Percentiles rank a stretch among this genome's conserved stretches.
phyloP scores from a whole-genome alignment of 225 moss, liverwort and hornwort genomes.

The Antitrichia curtipendula region DNA sequence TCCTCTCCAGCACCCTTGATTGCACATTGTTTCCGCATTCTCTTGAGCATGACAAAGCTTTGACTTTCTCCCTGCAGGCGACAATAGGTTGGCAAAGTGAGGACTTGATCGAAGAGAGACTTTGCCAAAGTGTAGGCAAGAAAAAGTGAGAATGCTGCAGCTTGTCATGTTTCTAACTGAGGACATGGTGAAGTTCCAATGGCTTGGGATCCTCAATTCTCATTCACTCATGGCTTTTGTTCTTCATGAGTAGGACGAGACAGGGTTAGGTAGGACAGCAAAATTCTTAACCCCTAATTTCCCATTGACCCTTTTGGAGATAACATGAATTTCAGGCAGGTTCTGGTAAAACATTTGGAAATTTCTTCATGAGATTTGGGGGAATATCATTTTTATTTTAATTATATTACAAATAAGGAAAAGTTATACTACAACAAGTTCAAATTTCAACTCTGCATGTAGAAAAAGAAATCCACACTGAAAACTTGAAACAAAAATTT shows the following conservation, averaged over 20 bases:
- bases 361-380: background rate
- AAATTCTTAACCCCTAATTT: background rate
- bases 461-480: background rate
- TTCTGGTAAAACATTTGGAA: background rate
- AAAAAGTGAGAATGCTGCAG: background rate
- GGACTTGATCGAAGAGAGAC: background rate
- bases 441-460: background rate
- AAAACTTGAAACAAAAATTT: too few relatives aligned
- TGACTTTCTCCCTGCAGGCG: background rate
- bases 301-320: too few relatives aligned
- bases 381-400: background rate
- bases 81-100: background rate
- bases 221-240: background rate
- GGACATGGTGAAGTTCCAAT: background rate
- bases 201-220: background rate
- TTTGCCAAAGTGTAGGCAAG: background rate
- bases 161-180: background rate
- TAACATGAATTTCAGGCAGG: background rate
- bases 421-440: background rate
- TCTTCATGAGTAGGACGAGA: background rate
- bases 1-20: background rate
- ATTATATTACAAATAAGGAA: accelerated
- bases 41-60: background rate
- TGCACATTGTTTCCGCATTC: background rate
- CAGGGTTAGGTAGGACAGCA: background rate